phyloP scores from a whole-genome alignment of 2,329 filamentous ascomycete genomes.

The Thielaviopsis ethacetica region DNA sequence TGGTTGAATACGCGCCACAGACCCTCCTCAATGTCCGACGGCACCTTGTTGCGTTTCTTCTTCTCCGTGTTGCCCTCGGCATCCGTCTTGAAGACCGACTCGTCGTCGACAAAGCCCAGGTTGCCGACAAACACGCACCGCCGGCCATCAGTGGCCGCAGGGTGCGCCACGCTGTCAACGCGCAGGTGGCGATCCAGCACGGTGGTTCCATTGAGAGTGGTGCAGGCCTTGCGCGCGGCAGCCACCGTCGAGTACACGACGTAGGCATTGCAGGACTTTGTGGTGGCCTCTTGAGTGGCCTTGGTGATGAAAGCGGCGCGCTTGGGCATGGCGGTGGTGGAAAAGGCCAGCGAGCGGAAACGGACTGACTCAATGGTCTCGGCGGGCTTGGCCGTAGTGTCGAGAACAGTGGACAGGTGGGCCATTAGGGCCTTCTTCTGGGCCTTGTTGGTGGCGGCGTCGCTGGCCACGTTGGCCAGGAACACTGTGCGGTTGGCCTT shows the following conservation, averaged over 20 bases:
- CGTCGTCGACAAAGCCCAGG: slow-evolving; percentile 87
- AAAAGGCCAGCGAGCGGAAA: slow-evolving; percentile 85
- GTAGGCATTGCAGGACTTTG: slow-evolving; percentile 87
- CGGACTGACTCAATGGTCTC: slow-evolving; percentile 81
- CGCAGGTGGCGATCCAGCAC: slow-evolving; percentile 78
- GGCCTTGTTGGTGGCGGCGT: slow-evolving; percentile 67
- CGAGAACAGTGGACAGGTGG: slow-evolving; percentile 64
- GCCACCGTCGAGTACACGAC: slow-evolving; percentile 65
- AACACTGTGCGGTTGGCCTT: slow-evolving; percentile 86
- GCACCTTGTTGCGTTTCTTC: slow-evolving; percentile 57
- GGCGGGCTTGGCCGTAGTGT: slow-evolving; percentile 30
- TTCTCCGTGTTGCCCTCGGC: slow-evolving; percentile 49
- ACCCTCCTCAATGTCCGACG: slow-evolving; percentile 82
- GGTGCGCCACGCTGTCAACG: slow-evolving; percentile 82
- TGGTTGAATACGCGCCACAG: slow-evolving; percentile 69
- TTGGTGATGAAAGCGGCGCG: slow-evolving; percentile 89
- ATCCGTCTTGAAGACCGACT: slow-evolving; percentile 51
- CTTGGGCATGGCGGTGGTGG: slow-evolving; percentile 62
- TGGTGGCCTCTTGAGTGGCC: slow-evolving; percentile 78
- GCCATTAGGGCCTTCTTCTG: slow-evolving; percentile 61
- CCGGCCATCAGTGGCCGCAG: slow-evolving; percentile 63
- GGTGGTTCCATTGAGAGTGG: slow-evolving; percentile 65
- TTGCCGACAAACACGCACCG: slow-evolving; percentile 96
- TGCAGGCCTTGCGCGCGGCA: slow-evolving; percentile 60
- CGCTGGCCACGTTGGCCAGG: slow-evolving; percentile 73